phyloP scores from a whole-genome alignment of 208 protist genomes.

The Phytomonas francai region DNA sequence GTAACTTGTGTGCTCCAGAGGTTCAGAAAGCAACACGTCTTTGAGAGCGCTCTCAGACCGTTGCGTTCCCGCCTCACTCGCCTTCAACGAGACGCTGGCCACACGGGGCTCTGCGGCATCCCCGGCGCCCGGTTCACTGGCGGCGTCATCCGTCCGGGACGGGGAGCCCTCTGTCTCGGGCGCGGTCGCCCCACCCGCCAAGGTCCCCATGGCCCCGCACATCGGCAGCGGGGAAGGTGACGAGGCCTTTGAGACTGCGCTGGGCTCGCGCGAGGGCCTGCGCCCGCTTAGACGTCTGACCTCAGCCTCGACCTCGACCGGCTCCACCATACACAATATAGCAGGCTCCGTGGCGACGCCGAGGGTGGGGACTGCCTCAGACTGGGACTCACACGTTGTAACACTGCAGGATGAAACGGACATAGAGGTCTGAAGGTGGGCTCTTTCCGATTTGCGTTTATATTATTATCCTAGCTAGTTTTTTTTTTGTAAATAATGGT shows the following conservation, averaged over 20 bases:
- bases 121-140: not conserved
- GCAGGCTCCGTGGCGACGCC: not conserved
- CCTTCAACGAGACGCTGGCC: not conserved
- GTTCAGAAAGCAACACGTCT: not conserved
- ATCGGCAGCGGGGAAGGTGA: too few relatives aligned
- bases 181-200: too few relatives aligned
- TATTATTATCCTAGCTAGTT: not conserved
- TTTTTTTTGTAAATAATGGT: not conserved
- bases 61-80: not conserved
- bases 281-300: not conserved
- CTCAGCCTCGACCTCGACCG: not conserved
- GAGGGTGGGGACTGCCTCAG: not conserved
- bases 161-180: too few relatives aligned
- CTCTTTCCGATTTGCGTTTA: not conserved
- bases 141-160: not conserved
- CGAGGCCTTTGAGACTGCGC: not conserved
- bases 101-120: not conserved
- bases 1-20: not conserved
- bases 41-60: not conserved
- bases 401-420: not conserved
- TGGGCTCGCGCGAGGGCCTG: not conserved
- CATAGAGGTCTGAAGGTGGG: not conserved
- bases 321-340: not conserved
- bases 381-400: not conserved
- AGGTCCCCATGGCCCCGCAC: too few relatives aligned